phyloP scores from a whole-genome alignment of 2,329 filamentous ascomycete species.

The Fusarium solani-melongenae region DNA sequence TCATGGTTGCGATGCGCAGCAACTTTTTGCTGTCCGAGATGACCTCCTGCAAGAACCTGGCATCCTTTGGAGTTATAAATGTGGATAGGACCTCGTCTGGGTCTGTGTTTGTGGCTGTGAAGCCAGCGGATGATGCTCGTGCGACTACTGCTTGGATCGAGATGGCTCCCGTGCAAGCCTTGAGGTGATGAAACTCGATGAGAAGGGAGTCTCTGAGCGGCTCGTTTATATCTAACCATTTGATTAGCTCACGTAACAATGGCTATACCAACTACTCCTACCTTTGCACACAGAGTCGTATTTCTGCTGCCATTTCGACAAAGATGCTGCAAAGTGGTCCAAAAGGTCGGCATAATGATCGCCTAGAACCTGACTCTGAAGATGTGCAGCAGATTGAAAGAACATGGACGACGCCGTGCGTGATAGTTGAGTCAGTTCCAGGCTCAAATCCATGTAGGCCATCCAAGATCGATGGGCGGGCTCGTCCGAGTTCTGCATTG shows the following conservation, averaged over 20 bases:
- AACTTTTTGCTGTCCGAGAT: slow-evolving; percentile 31
- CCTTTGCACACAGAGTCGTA: slow-evolving; percentile 2
- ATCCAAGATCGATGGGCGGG: slow-evolving; percentile 1
- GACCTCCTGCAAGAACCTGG: slow-evolving; percentile 33
- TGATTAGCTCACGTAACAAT: neutral
- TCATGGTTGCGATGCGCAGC: slow-evolving; percentile 25
- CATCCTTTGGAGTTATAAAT: slow-evolving; percentile 32
- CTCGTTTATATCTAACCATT: neutral
- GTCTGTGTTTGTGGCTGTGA: neutral
- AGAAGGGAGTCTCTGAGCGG: slow-evolving; percentile 18
- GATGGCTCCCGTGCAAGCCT: slow-evolving; percentile 32
- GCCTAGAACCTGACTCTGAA: slow-evolving; percentile 27
- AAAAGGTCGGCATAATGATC: slow-evolving; percentile 33
- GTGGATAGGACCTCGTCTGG: slow-evolving; percentile 17
- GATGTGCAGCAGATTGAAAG: slow-evolving; percentile 31
- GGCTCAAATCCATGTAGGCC: slow-evolving; percentile 30
- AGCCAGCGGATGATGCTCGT: slow-evolving; percentile 17
- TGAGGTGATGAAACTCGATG: slow-evolving; percentile 36
- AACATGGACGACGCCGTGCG: slow-evolving; percentile 35
- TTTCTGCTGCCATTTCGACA: slow-evolving; percentile 28
- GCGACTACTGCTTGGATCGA: slow-evolving; percentile 37
- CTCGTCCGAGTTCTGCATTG: neutral
- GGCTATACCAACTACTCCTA: neutral
- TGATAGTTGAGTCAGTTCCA: slow-evolving; percentile 30
- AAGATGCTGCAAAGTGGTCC: slow-evolving; percentile 26